A percentile compares a stretch with the other conserved stretches of the same genome.
These are phyloP conservation scores for Penicillium carneum DNA, from an alignment of 2,329 filamentous ascomycete species.

Conservation along the genomic window DNA sequence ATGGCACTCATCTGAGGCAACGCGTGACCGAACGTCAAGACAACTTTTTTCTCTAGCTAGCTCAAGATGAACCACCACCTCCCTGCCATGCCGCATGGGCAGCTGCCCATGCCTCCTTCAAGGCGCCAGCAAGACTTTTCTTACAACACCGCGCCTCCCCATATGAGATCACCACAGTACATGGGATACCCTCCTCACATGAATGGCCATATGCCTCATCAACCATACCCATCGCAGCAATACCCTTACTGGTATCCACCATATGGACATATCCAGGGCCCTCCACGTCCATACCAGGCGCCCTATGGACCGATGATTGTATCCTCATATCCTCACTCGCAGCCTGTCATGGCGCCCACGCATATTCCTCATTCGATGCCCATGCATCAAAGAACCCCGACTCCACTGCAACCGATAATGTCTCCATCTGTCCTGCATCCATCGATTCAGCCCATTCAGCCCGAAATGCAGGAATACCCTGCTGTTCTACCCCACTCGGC, in stretches of 20 bases:
- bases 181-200: slow-evolving; percentile 65
- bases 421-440: slow-evolving; percentile 44
- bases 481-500: slow-evolving; percentile 34
- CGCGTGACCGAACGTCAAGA: slow-evolving; percentile 50
- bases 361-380: slow-evolving; percentile 47
- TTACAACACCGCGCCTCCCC: slow-evolving; percentile 55
- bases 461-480: slow-evolving; percentile 42
- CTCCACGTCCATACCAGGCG: slow-evolving; percentile 49
- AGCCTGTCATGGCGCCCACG: slow-evolving; percentile 50
- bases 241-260: slow-evolving; percentile 58
- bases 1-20: slow-evolving; percentile 53
- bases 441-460: slow-evolving; percentile 39
- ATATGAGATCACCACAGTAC: slow-evolving; percentile 66
- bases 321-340: slow-evolving; percentile 54
- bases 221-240: slow-evolving; percentile 54
- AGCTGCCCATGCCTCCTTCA: slow-evolving; percentile 59
- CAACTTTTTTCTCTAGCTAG: slow-evolving; percentile 41
- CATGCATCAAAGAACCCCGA: slow-evolving; percentile 49
- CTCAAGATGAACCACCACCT: slow-evolving; percentile 57
- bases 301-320: slow-evolving; percentile 54
- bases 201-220: slow-evolving; percentile 61
- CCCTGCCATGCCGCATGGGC: slow-evolving; percentile 56
- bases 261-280: slow-evolving; percentile 51
- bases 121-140: slow-evolving; percentile 56
- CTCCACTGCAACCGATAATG: slow-evolving; percentile 48